These are phyloP conservation scores for Hirsutella rhossiliensis DNA, from an alignment of 2,329 filamentous ascomycete genomes.

Conservation along the genomic window DNA sequence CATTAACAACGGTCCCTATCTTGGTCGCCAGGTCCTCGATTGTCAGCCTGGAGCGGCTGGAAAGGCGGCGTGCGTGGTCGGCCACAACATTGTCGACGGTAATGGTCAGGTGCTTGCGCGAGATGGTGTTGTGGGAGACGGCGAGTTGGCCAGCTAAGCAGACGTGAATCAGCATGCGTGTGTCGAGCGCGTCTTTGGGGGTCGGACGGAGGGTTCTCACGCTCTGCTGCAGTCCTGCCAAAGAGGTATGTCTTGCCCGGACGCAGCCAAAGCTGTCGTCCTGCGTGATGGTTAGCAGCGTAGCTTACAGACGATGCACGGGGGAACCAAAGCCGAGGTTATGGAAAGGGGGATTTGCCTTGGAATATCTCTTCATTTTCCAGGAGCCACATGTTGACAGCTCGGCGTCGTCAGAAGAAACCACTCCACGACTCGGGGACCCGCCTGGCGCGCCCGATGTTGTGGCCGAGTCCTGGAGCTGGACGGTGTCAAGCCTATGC, in stretches of 20 bases:
- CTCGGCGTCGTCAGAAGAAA: not conserved
- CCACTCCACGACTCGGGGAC: not conserved
- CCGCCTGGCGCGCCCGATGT: not conserved
- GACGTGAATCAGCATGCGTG: not conserved
- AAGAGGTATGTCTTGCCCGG: constrained; percentile 80
- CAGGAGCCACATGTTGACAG: constrained; percentile 48
- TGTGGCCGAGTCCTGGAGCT: not conserved
- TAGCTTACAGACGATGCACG: not conserved
- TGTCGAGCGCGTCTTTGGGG: not conserved
- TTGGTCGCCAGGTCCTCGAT: constrained; percentile 77
- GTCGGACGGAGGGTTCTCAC: too few relatives aligned
- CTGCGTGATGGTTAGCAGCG: constrained; percentile 12
- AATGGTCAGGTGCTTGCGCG: constrained; percentile 76
- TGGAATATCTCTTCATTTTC: constrained; percentile 44
- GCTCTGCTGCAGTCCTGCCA: constrained; percentile 61
- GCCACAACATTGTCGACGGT: constrained; percentile 52
- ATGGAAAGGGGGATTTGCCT: constrained; percentile 15
- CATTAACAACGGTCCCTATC: constrained; percentile 70
- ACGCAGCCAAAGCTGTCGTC: constrained; percentile 61
- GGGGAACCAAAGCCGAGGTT: not conserved
- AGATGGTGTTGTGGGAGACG: constrained; percentile 73
- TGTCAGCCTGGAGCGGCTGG: constrained; percentile 55
- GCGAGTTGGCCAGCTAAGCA: constrained; percentile 49
- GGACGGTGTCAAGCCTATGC: not conserved
- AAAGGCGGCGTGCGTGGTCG: constrained; percentile 53